A percentile compares a stretch with the other conserved stretches of the same genome.
These are phyloP conservation scores for Curvularia sp. DNA, from an alignment of 2,329 filamentous ascomycete genomes.

Conservation along the genomic window DNA sequence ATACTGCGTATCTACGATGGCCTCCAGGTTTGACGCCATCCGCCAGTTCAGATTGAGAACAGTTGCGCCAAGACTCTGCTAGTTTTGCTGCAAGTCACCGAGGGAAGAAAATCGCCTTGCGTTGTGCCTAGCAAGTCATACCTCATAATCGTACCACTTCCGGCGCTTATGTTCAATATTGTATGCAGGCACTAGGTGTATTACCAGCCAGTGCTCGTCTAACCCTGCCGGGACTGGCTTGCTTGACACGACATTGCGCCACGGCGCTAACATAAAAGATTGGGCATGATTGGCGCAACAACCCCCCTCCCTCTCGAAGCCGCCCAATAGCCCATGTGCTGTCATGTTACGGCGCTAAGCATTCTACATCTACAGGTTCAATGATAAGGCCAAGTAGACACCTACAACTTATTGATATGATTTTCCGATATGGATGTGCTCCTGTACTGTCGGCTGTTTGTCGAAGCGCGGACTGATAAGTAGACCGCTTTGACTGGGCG, in stretches of 20 bases:
- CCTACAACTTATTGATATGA: background rate
- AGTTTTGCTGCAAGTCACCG: background rate
- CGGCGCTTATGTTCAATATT: background rate
- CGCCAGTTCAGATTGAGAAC: too few species aligned
- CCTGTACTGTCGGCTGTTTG: background rate
- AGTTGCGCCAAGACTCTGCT: too few species aligned
- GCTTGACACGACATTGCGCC: background rate
- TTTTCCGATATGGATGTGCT: background rate
- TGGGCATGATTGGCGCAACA: background rate
- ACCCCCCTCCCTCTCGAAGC: background rate
- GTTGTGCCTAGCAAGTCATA: background rate
- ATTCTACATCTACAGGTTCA: background rate
- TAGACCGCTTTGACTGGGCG: background rate
- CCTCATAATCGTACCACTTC: background rate
- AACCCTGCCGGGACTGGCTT: background rate
- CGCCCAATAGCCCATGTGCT: background rate
- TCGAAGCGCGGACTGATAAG: background rate
- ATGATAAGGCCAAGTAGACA: background rate
- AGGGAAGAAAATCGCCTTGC: background rate
- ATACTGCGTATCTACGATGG: too few species aligned
- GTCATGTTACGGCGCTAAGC: constrained; percentile 1
- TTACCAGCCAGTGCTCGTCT: background rate
- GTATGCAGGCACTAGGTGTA: background rate
- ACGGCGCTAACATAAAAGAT: background rate
- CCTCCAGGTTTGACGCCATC: too few species aligned